These are phyloP conservation scores for Suhomyces panamericanus DNA, from an alignment of 1,139 yeast genomes.

Conservation along the genomic window DNA sequence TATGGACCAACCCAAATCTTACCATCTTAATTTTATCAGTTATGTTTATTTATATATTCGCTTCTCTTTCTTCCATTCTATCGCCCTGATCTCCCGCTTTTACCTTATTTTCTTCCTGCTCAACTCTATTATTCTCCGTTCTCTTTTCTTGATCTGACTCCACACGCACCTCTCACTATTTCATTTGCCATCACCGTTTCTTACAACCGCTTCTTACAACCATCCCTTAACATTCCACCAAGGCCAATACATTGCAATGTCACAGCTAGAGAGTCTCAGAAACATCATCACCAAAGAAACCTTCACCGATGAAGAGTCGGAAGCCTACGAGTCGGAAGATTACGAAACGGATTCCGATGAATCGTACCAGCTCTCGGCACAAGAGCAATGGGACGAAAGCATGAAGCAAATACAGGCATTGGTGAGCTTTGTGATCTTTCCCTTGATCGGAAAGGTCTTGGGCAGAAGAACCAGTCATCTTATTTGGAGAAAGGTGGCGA, in stretches of 20 bases:
- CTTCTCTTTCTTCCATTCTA: no score
- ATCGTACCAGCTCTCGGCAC: slow-evolving; percentile 40
- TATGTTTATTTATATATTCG: no score
- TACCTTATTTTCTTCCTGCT: no score
- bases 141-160: not conserved
- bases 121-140: not conserved
- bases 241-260: slow-evolving; percentile 6
- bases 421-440: slow-evolving; percentile 59
- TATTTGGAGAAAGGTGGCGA: slow-evolving; percentile 36
- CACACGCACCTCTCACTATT: not conserved
- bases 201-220: not conserved
- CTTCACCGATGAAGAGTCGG: slow-evolving; percentile 18
- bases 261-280: slow-evolving; percentile 12
- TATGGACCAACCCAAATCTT: no score
- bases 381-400: slow-evolving; percentile 81
- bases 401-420: slow-evolving; percentile 59
- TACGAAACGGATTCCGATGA: slow-evolving; percentile 15
- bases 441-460: slow-evolving; percentile 66
- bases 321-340: slow-evolving; percentile 14
- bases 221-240: not conserved
- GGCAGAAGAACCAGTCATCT: slow-evolving; percentile 56
- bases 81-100: no score
- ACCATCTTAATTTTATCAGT: no score
- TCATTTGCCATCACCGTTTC: not conserved
- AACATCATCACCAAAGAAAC: slow-evolving; percentile 12